phyloP scores from a whole-genome alignment of 192 early-diverging fungal genomes.

The Umbelopsis sp. region DNA sequence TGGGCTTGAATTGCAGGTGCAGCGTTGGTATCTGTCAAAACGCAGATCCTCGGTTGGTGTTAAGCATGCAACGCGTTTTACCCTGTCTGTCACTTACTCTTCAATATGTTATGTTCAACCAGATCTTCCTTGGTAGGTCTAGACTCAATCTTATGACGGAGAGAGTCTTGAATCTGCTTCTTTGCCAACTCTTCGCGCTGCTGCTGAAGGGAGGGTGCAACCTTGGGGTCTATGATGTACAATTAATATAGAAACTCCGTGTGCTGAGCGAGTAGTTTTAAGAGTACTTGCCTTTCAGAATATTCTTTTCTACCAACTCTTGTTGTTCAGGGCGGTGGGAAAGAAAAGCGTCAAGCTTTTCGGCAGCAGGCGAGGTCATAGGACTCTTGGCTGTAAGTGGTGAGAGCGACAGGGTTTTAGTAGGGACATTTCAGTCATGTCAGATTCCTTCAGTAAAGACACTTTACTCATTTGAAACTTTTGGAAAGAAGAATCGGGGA shows the following conservation, averaged over 20 bases:
- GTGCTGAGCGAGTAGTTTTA: no score
- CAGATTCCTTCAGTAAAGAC: neutral
- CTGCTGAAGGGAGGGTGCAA: conserved; percentile 54
- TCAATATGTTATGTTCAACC: conserved; percentile 55
- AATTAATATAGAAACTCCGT: neutral
- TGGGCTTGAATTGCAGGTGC: conserved; percentile 53
- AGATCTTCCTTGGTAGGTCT: conserved; percentile 57
- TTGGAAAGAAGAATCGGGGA: neutral
- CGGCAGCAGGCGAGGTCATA: conserved; percentile 23
- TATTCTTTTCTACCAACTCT: conserved; percentile 60
- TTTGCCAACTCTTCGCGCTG: conserved; percentile 51
- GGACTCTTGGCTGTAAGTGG: conserved; percentile 1
- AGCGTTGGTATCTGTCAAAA: conserved; percentile 39
- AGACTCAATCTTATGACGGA: conserved; percentile 61
- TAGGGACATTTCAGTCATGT: neutral
- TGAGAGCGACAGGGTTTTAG: no score
- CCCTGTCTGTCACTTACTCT: conserved; percentile 38
- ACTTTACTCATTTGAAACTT: neutral
- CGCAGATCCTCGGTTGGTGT: neutral
- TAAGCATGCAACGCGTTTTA: neutral
- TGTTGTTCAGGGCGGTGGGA: conserved; percentile 58
- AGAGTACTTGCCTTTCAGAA: conserved; percentile 50
- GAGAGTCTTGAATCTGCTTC: conserved; percentile 49
- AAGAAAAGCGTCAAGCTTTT: conserved; percentile 52
- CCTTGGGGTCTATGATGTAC: conserved; percentile 43